Evolutionary conservation across 345 rosid genomes (phyloP).

Genomic region (Jatropha curcas): DNA sequence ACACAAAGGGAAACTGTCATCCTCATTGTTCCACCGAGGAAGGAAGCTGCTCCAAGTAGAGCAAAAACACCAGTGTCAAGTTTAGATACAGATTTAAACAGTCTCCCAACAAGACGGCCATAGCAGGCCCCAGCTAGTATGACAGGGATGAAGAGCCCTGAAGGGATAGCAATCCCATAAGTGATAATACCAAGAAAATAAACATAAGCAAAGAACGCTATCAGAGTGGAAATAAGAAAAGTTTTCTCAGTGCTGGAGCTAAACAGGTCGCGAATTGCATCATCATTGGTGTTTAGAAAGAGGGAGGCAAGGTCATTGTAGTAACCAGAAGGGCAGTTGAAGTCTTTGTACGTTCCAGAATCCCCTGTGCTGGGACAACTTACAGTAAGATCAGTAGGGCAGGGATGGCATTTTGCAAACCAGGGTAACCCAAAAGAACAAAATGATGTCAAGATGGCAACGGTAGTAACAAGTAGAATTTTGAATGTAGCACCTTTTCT

Average conservation of each 20-base stretch:
- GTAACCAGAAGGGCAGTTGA: slow-evolving; percentile 70
- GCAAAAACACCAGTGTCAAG: slow-evolving; percentile 77
- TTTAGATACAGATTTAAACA: slow-evolving; percentile 50
- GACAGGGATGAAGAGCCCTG: slow-evolving; percentile 92
- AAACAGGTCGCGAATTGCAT: slow-evolving; percentile 74
- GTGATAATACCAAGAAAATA: slow-evolving; percentile 76
- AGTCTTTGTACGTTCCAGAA: slow-evolving; percentile 68
- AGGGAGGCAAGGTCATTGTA: slow-evolving; percentile 89
- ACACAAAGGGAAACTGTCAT: slow-evolving; percentile 90
- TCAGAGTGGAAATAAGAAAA: slow-evolving; percentile 63
- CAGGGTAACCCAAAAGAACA: slow-evolving; percentile 82
- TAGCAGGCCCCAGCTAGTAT: slow-evolving; percentile 88
- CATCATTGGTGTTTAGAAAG: slow-evolving; percentile 79
- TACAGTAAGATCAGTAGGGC: slow-evolving; percentile 48
- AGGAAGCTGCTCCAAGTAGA: slow-evolving; percentile 88
- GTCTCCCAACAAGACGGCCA: slow-evolving; percentile 72
- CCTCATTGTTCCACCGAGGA: slow-evolving; percentile 95
- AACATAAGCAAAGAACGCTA: slow-evolving; percentile 58
- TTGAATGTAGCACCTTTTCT: slow-evolving; percentile 72
- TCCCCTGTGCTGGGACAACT: slow-evolving; percentile 69
- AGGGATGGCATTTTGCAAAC: slow-evolving; percentile 67
- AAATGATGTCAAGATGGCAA: slow-evolving; percentile 74
- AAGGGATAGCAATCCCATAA: slow-evolving; percentile 81
- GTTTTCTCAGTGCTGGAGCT: slow-evolving; percentile 52
- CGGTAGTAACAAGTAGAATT: slow-evolving; percentile 55